Evolutionary conservation across 2,329 filamentous ascomycete genomes (phyloP).

Genomic region (Cladosporium sp.): DNA sequence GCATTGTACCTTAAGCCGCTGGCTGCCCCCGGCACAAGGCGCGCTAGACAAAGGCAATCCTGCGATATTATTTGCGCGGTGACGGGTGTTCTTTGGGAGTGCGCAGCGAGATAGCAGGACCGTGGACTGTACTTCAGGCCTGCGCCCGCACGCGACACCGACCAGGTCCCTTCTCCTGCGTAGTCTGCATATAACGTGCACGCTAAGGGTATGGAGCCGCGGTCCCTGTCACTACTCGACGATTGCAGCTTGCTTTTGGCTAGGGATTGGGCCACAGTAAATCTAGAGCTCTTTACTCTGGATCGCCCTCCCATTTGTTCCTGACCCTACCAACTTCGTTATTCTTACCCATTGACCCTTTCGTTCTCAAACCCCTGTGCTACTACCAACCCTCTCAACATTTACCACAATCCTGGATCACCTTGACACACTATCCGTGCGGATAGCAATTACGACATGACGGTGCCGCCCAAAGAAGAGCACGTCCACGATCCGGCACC

Average conservation of each 20-base stretch:
- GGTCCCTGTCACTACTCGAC: conserved; percentile 20
- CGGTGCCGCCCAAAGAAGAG: conserved; percentile 8
- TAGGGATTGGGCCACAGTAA: conserved; percentile 17
- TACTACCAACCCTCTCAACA: background rate
- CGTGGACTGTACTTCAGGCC: conserved; percentile 1
- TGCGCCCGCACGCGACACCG: conserved; percentile 14
- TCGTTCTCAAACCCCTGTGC: background rate
- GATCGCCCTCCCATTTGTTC: conserved; percentile 5
- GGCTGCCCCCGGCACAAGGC: conserved; percentile 6
- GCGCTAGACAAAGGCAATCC: background rate
- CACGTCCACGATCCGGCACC: background rate
- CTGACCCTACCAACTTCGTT: conserved; percentile 9
- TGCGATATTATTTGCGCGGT: conserved; percentile 10
- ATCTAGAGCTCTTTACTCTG: conserved; percentile 20
- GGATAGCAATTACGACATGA: conserved; percentile 9
- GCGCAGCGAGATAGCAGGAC: conserved; percentile 6
- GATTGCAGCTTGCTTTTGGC: conserved; percentile 18
- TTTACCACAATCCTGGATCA: background rate
- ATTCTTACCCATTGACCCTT: background rate
- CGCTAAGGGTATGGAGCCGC: conserved; percentile 17
- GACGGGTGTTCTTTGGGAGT: background rate
- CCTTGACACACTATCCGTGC: background rate
- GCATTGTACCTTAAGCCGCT: conserved; percentile 22
- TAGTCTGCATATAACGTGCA: conserved; percentile 16
- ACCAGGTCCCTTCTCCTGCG: conserved; percentile 10